Percentiles rank a stretch among this genome's conserved stretches.
Evolutionary conservation across 2,329 filamentous ascomycete genomes (phyloP).

Genomic region (Exophiala calicioides): DNA sequence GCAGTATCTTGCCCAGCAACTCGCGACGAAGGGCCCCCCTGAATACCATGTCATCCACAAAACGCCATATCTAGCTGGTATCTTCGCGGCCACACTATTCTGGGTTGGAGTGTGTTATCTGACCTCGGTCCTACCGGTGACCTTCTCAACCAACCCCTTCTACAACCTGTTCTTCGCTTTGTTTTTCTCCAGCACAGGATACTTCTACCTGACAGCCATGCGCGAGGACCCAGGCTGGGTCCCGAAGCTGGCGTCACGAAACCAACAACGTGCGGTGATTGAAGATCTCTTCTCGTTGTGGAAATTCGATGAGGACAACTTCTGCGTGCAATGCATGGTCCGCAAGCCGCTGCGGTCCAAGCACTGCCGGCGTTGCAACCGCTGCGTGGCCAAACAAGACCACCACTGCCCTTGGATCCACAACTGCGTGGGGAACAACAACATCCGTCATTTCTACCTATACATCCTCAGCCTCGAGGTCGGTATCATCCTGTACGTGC

Average conservation of each 20-base stretch:
- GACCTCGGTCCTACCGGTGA: slow-evolving; percentile 71
- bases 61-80: slow-evolving; percentile 92
- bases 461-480: slow-evolving; percentile 78
- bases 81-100: slow-evolving; percentile 86
- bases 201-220: slow-evolving; percentile 89
- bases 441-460: slow-evolving; percentile 91
- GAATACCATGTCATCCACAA: slow-evolving; percentile 90
- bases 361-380: slow-evolving; percentile 87
- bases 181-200: slow-evolving; percentile 67
- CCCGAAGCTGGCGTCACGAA: slow-evolving; percentile 84
- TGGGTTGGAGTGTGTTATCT: slow-evolving; percentile 77
- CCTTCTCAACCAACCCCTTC: slow-evolving; percentile 66
- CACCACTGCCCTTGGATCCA: slow-evolving; percentile 98
- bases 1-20: slow-evolving; percentile 74
- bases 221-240: slow-evolving; percentile 87
- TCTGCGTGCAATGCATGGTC: slow-evolving; percentile 94
- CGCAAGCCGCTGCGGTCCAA: slow-evolving; percentile 90
- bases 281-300: slow-evolving; percentile 80
- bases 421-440: slow-evolving; percentile 94
- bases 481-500: slow-evolving; percentile 72
- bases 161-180: slow-evolving; percentile 74
- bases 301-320: slow-evolving; percentile 93
- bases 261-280: slow-evolving; percentile 85
- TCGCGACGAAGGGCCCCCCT: slow-evolving; percentile 77
- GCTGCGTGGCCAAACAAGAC: slow-evolving; percentile 94